Evolutionary conservation across 2,329 filamentous ascomycete species (phyloP).

Genomic region (Bretziella fagacearum): DNA sequence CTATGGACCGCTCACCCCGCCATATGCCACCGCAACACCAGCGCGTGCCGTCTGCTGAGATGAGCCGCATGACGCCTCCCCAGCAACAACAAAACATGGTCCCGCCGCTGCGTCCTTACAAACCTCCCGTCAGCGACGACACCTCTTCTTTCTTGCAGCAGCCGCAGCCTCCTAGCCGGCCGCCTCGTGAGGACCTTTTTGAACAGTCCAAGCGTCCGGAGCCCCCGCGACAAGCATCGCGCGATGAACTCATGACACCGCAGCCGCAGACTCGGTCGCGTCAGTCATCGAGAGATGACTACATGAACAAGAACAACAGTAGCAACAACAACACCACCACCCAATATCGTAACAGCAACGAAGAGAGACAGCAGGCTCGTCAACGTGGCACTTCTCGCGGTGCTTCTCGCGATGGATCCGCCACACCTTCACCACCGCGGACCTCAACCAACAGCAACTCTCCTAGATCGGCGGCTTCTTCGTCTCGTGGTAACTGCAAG

Average conservation of each 20-base stretch:
- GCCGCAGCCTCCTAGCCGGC: not conserved
- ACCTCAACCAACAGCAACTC: conserved; percentile 9
- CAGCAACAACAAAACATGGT: conserved; percentile 1
- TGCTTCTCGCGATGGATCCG: conserved; percentile 5
- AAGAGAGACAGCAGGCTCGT: not conserved
- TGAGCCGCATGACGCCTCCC: not conserved
- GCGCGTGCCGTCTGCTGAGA: not conserved
- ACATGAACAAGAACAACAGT: not conserved
- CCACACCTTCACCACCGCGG: conserved; percentile 12
- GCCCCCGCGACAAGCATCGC: conserved; percentile 5
- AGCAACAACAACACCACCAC: not conserved
- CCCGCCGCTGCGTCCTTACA: conserved; percentile 1
- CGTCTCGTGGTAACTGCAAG: conserved; percentile 61
- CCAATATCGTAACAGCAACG: not conserved
- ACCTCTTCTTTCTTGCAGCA: not conserved
- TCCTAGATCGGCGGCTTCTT: conserved; percentile 21
- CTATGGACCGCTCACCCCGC: conserved; percentile 6
- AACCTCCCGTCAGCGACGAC: not conserved
- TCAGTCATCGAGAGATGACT: conserved; percentile 9
- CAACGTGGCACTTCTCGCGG: not conserved
- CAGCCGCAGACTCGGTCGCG: conserved; percentile 7
- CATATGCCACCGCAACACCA: not conserved
- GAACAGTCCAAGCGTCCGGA: not conserved
- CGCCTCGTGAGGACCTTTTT: conserved; percentile 2
- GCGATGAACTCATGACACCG: conserved; percentile 1